phyloP scores from a whole-genome alignment of 257 asterid species.

The Thymus mandschuricus region DNA sequence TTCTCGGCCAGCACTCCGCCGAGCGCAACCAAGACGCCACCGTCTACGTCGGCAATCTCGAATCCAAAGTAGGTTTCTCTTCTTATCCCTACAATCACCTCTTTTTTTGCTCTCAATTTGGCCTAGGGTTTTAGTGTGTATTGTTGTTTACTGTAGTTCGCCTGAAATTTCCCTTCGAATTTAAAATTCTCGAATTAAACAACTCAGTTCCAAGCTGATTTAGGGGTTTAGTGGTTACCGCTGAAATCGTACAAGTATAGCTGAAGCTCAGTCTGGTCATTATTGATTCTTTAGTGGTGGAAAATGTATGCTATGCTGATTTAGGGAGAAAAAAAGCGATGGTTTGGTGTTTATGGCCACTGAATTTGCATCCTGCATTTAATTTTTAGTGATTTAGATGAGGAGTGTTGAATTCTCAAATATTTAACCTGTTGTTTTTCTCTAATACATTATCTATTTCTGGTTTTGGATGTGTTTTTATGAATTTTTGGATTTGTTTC shows the following conservation, averaged over 20 bases:
- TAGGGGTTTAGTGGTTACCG: background rate
- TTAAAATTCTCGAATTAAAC: no score
- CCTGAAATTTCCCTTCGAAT: no score
- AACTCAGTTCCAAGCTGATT: slow-evolving; percentile 11
- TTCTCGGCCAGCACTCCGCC: slow-evolving; percentile 94
- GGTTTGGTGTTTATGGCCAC: slow-evolving; percentile 1
- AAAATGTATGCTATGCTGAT: background rate
- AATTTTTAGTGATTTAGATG: background rate
- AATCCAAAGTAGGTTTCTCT: slow-evolving; percentile 54
- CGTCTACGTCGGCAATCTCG: slow-evolving; percentile 93
- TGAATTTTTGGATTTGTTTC: no score
- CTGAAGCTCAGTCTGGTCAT: background rate
- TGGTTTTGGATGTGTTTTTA: no score
- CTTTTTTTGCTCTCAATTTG: background rate
- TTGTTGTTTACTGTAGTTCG: background rate
- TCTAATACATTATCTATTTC: no score
- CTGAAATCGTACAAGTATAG: background rate
- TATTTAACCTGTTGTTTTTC: slow-evolving; percentile 14
- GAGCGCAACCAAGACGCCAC: slow-evolving; percentile 99
- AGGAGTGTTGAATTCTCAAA: background rate
- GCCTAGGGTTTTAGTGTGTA: slow-evolving; percentile 23
- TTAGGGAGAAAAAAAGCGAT: background rate
- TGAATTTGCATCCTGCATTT: background rate
- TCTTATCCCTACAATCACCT: background rate
- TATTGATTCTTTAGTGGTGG: no score